Conservation (phyloP, 2,329 filamentous ascomycete species). For the Pseudogymnoascus sp. region DNA sequence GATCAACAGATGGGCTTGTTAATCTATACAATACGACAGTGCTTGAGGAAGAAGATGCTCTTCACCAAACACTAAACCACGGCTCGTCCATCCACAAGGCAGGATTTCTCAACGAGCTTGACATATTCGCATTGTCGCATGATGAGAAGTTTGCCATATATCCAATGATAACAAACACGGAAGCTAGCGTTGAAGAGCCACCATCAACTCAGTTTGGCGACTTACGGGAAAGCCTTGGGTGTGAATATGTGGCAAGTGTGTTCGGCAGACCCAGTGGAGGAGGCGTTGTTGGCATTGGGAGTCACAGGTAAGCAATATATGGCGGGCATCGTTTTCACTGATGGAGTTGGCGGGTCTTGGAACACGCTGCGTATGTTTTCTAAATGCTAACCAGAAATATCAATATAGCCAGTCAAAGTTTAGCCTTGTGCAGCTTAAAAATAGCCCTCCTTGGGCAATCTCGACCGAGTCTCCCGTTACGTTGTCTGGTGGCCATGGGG, state of each 20-base stretch:
- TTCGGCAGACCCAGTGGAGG: slow-evolving; percentile 50
- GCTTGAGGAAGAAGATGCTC: slow-evolving; percentile 66
- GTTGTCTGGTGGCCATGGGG: slow-evolving; percentile 54
- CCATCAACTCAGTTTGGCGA: slow-evolving; percentile 56
- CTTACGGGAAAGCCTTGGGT: slow-evolving; percentile 53
- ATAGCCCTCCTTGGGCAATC: slow-evolving; percentile 42
- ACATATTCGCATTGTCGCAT: slow-evolving; percentile 66
- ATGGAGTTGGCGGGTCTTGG: slow-evolving; percentile 22
- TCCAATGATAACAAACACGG: slow-evolving; percentile 54
- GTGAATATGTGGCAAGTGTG: slow-evolving; percentile 67
- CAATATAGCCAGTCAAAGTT: slow-evolving; percentile 44
- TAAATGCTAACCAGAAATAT: slow-evolving; percentile 10
- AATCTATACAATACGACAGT: slow-evolving; percentile 67
- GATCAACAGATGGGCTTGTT: slow-evolving; percentile 71
- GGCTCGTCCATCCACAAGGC: slow-evolving; percentile 66
- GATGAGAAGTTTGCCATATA: slow-evolving; percentile 73
- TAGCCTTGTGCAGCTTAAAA: slow-evolving; percentile 49
- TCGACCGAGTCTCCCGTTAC: slow-evolving; percentile 47
- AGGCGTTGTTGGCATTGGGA: slow-evolving; percentile 55
- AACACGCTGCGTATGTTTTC: slow-evolving; percentile 17
- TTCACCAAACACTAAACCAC: slow-evolving; percentile 72
- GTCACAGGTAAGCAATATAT: slow-evolving; percentile 47
- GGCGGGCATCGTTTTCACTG: slow-evolving; percentile 12
- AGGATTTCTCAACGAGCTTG: slow-evolving; percentile 56
- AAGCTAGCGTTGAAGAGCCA: slow-evolving; percentile 44